Evolutionary conservation across 1,139 yeast genomes (phyloP), one percentile per base, ranked within the genome.

Genomic region (Kazachstania sp.): DNA sequence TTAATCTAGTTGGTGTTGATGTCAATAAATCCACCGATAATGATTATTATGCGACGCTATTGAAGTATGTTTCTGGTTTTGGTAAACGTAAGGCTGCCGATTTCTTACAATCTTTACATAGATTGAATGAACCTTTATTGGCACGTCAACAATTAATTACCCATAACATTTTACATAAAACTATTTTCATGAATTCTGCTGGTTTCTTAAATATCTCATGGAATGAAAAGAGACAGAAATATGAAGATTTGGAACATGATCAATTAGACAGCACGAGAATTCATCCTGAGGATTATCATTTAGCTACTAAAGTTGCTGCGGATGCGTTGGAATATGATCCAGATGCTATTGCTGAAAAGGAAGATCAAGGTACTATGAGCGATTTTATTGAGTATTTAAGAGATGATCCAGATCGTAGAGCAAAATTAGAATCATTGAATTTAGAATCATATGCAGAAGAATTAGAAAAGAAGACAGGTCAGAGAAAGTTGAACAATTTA

Each of bases 81-180:
- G 99, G 99, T 42, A 95, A 95, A 41, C 83, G 98, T 71, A 92
- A 92, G 64, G 94, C 97, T 0, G 77, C 86, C 29, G 95, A 95
- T 41, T 74, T 94, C 53, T 66, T 90, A 42, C 86, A 90, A 64
- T 86, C 86, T 39, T 81, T 92, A 53, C 87, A 85, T 59, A 60
- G 68, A 53, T 51, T 64, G 44, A 72, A 83, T 46, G 51, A 81
- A 75, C 63, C 95, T 83, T 32, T 86, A 79, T 45, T 79, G 76
- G 52, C 77, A 79, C 66, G 73, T 78, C 55, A 85, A 78, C 68
- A 90, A 53, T 75, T 92, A 57, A 84, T 94, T 54, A 85, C 90
- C 39, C 81, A 80, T 54, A 86, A 82, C 55, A 79, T 88, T 52
- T 76, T 90, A 4, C 79, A 95, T 8, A 86, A 87, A 45, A 81